These are phyloP conservation scores for Cladobotryum protrusum DNA, from an alignment of 2,329 filamentous ascomycete genomes.

Conservation along the genomic window DNA sequence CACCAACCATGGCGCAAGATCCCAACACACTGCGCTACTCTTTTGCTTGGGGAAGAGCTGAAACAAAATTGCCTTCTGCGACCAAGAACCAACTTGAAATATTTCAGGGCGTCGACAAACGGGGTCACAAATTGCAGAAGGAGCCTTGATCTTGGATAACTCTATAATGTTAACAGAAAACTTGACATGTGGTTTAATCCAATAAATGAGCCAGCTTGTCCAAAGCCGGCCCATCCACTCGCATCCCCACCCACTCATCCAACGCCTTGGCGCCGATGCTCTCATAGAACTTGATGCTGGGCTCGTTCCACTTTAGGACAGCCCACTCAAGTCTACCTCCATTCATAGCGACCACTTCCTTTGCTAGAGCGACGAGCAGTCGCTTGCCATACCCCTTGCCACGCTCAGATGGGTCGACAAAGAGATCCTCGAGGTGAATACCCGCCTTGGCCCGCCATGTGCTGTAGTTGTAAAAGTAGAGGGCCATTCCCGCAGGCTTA, in stretches of 20 bases:
- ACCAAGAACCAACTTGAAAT: conserved; percentile 33
- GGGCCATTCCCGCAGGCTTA: conserved; percentile 64
- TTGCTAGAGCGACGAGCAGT: conserved; percentile 70
- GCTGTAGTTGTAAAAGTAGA: conserved; percentile 94
- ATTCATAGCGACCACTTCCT: conserved; percentile 64
- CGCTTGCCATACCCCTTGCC: conserved; percentile 73
- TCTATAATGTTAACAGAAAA: neutral
- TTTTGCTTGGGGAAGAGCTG: conserved; percentile 41
- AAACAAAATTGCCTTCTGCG: conserved; percentile 23
- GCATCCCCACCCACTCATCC: conserved; percentile 69
- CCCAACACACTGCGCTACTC: conserved; percentile 24
- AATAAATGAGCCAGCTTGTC: conserved; percentile 49
- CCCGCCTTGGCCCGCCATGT: conserved; percentile 86
- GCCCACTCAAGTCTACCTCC: conserved; percentile 82
- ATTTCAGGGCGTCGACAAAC: conserved; percentile 40
- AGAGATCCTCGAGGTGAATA: conserved; percentile 93
- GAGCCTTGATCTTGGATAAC: conserved; percentile 7
- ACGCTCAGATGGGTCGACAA: conserved; percentile 64
- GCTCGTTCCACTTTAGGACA: conserved; percentile 89
- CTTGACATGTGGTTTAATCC: neutral
- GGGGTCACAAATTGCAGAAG: conserved; percentile 17
- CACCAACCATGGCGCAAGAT: conserved; percentile 35
- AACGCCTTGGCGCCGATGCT: conserved; percentile 59
- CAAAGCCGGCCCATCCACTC: conserved; percentile 63
- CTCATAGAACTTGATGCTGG: conserved; percentile 82